phyloP scores from a whole-genome alignment of 2,329 filamentous ascomycete species.

The Malbranchea cinnamomea region DNA sequence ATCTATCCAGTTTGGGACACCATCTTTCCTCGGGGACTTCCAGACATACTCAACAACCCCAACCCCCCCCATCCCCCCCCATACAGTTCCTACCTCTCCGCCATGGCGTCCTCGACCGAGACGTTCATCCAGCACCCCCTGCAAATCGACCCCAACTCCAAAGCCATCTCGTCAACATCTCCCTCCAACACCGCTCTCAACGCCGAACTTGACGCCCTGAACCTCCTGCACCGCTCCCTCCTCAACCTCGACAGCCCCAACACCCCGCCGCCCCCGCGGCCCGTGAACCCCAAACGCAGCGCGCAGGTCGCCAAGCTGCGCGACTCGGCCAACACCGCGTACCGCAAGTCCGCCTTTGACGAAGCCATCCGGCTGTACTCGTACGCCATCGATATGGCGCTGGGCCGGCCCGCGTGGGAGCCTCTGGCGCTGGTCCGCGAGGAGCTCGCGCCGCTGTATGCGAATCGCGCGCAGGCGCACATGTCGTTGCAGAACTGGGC shows the following conservation, averaged over 20 bases:
- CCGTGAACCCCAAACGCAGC: slow-evolving; percentile 82
- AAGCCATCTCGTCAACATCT: slow-evolving; percentile 46
- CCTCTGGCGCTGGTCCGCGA: slow-evolving; percentile 69
- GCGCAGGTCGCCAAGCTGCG: slow-evolving; percentile 82
- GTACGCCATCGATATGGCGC: slow-evolving; percentile 80
- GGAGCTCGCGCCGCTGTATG: slow-evolving; percentile 64
- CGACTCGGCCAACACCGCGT: slow-evolving; percentile 69
- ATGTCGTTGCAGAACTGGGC: slow-evolving; percentile 73
- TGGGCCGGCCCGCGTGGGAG: slow-evolving; percentile 73
- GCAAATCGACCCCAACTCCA: slow-evolving; percentile 64
- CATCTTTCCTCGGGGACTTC: no score
- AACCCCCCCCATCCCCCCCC: no score
- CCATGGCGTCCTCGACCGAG: slow-evolving; percentile 6
- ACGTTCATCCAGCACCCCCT: slow-evolving; percentile 68
- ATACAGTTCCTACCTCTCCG: no score
- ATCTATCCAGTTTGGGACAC: no score
- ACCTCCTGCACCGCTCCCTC: slow-evolving; percentile 67
- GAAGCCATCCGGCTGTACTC: slow-evolving; percentile 72
- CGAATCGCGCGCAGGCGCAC: slow-evolving; percentile 79
- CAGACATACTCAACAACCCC: no score
- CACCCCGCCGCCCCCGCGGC: slow-evolving; percentile 71
- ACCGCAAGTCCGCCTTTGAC: slow-evolving; percentile 58
- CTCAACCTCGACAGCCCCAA: slow-evolving; percentile 49
- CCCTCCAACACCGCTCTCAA: slow-evolving; percentile 49
- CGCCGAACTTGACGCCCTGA: slow-evolving; percentile 49